Percentiles rank a stretch among this genome's conserved stretches.
phyloP scores from a whole-genome alignment of 352 stramenopile species.

The Stramenopiles sp. region DNA sequence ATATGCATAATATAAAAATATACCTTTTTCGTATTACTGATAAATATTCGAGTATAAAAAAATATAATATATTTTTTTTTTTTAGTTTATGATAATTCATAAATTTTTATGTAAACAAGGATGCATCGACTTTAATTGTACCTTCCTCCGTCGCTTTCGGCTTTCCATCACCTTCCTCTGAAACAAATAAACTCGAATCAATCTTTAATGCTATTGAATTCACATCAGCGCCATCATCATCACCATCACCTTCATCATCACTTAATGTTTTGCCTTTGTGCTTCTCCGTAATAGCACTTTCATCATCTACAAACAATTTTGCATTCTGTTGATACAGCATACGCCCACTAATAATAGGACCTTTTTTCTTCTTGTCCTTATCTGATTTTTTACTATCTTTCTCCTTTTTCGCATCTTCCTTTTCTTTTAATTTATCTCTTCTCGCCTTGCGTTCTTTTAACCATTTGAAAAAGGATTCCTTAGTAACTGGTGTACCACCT shows the following conservation, averaged over 20 bases:
- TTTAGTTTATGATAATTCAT: no score
- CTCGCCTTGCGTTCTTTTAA: neutral
- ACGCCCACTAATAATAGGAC: neutral
- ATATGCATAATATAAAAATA: no score
- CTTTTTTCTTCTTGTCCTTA: neutral
- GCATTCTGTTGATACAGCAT: constrained; percentile 5
- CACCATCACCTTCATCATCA: neutral
- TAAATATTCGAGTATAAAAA: no score
- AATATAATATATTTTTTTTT: no score
- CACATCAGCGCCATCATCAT: neutral
- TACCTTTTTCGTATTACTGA: no score
- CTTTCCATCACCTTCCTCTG: neutral
- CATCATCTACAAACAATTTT: constrained; percentile 2
- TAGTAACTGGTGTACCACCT: constrained; percentile 1
- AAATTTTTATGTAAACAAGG: neutral
- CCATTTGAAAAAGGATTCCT: constrained; percentile 6
- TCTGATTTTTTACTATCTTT: neutral
- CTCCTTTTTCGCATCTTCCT: neutral
- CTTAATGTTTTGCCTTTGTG: neutral
- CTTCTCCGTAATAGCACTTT: neutral
- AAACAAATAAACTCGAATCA: neutral
- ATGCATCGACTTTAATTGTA: neutral
- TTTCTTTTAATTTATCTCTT: neutral
- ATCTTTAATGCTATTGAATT: neutral
- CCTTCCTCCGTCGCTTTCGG: neutral